A percentile compares a stretch with the other conserved stretches of the same genome.
phyloP scores from a whole-genome alignment of 441 rosid species.

The Gossypium gossypioides region DNA sequence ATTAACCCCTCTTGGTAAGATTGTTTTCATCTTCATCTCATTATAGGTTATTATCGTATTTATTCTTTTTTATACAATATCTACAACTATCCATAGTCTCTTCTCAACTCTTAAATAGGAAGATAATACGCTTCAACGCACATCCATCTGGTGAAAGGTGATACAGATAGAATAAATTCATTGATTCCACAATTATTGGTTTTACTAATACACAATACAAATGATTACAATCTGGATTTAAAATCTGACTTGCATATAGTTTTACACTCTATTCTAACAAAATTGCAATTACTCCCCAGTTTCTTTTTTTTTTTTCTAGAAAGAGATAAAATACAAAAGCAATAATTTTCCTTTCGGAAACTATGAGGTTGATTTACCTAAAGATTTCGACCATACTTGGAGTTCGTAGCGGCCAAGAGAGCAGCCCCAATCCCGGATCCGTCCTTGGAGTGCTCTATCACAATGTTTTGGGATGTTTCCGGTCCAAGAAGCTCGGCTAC shows the following conservation, averaged over 20 bases:
- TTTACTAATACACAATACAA: neutral
- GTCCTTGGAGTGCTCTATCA: slow-evolving; percentile 62
- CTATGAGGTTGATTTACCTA: slow-evolving; percentile 11
- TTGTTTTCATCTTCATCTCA: too few relatives aligned
- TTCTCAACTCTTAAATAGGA: too few relatives aligned
- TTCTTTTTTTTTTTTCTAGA: neutral
- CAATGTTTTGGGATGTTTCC: slow-evolving; percentile 39
- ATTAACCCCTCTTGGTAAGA: too few relatives aligned
- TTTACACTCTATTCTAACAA: neutral
- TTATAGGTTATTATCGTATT: too few relatives aligned
- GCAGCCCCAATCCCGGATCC: slow-evolving; percentile 91
- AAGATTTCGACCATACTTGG: slow-evolving; percentile 40
- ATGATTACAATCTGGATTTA: neutral
- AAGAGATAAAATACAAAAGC: neutral
- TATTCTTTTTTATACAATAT: too few relatives aligned
- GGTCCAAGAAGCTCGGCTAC: slow-evolving; percentile 58
- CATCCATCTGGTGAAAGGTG: neutral
- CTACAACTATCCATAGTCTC: fast-evolving
- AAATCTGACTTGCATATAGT: neutral
- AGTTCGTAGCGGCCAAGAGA: slow-evolving; percentile 72
- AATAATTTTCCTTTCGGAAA: neutral
- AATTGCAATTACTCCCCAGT: neutral
- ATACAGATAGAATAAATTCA: neutral
- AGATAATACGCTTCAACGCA: too few relatives aligned
- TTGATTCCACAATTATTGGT: neutral